These are phyloP conservation scores for Kwoniella shivajii DNA, from an alignment of 1,284 basidiomycete genomes.

Conservation along the genomic window DNA sequence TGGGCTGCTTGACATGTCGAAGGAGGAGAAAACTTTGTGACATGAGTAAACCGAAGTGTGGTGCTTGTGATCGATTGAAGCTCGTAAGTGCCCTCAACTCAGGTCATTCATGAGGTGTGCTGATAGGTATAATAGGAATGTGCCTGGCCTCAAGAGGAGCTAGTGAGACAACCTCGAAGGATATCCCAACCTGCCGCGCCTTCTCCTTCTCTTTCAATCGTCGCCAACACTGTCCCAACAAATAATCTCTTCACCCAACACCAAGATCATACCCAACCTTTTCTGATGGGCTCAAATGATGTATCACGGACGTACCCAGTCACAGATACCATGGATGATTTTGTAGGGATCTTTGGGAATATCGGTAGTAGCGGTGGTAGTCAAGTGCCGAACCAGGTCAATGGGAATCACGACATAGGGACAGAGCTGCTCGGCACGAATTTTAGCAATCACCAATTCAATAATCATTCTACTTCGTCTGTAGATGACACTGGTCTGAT, in stretches of 20 bases:
- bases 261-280: neutral
- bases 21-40: slow-evolving; percentile 39
- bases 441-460: neutral
- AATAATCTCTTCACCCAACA: neutral
- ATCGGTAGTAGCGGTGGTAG: slow-evolving; percentile 1
- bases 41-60: slow-evolving; percentile 26
- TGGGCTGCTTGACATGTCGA: slow-evolving; percentile 33
- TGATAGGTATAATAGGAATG: slow-evolving; percentile 23
- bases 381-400: neutral
- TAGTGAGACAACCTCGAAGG: neutral
- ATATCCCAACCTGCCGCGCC: neutral
- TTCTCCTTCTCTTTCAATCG: neutral
- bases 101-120: neutral
- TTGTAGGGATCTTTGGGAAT: slow-evolving; percentile 20
- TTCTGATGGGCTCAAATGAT: neutral
- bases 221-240: neutral
- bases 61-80: slow-evolving; percentile 28
- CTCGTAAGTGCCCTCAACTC: slow-evolving; percentile 20
- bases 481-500: slow-evolving; percentile 8
- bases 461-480: neutral
- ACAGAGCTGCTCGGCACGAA: neutral
- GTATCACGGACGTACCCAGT: neutral
- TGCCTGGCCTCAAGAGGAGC: slow-evolving; percentile 25
- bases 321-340: slow-evolving; percentile 18
- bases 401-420: neutral